Percentiles rank a stretch among this genome's conserved stretches.
Conservation (phyloP, 1,139 yeast genomes). For the Scheffersomyces titani region DNA sequence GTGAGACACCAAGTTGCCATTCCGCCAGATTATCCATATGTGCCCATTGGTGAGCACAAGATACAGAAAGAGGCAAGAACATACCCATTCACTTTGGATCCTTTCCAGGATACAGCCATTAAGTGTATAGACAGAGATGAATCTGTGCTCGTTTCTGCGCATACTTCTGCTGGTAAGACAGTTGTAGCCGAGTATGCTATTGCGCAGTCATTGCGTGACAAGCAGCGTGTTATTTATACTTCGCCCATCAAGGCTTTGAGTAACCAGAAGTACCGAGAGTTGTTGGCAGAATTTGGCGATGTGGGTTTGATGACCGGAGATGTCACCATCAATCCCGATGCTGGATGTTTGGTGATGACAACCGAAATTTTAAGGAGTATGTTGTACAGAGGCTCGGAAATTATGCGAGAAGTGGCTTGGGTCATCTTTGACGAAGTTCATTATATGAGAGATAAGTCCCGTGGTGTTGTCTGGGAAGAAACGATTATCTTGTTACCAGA, state of each 20-base stretch:
- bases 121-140: conserved; percentile 93
- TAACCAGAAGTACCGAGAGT: conserved; percentile 93
- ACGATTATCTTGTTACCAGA: conserved; percentile 94
- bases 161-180: conserved; percentile 98
- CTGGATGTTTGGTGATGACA: conserved; percentile 96
- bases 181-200: conserved; percentile 99
- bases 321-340: conserved; percentile 95
- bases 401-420: conserved; percentile 96
- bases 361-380: conserved; percentile 92
- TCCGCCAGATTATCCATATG: conserved; percentile 86
- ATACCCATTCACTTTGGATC: conserved; percentile 91
- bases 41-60: conserved; percentile 85
- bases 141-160: conserved; percentile 97
- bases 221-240: conserved; percentile 93
- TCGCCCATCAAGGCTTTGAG: conserved; percentile 97
- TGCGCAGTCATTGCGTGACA: conserved; percentile 87
- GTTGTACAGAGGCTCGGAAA: conserved; percentile 92
- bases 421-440: conserved; percentile 96
- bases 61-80: conserved; percentile 74
- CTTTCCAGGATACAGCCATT: conserved; percentile 94
- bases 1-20: conserved; percentile 97
- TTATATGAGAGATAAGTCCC: conserved; percentile 90
- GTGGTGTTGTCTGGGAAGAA: conserved; percentile 99
- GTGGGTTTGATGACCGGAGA: conserved; percentile 99
- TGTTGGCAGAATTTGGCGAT: conserved; percentile 89